A percentile compares a stretch with the other conserved stretches of the same genome.
These are phyloP conservation scores for Anacardium occidentale DNA, from an alignment of 345 rosid species.

Conservation along the genomic window DNA sequence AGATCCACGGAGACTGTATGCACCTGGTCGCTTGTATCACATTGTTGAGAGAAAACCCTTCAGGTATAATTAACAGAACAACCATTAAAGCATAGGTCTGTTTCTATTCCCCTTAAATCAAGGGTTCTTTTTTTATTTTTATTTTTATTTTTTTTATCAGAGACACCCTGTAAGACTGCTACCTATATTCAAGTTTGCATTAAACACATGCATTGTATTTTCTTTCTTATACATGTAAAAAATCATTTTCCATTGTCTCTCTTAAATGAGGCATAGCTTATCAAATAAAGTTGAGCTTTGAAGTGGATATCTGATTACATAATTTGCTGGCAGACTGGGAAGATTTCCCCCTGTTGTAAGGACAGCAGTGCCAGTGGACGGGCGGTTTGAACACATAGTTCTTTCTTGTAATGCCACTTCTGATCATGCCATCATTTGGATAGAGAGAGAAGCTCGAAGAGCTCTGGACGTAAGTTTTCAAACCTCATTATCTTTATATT, in stretches of 20 bases:
- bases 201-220: not conserved
- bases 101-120: not conserved
- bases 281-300: not conserved
- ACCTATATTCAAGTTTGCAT: not conserved
- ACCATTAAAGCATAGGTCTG: not conserved
- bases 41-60: constrained; percentile 85
- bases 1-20: constrained; percentile 93
- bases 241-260: not conserved
- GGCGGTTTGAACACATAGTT: constrained; percentile 94
- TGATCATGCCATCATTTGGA: constrained; percentile 91
- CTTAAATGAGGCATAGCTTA: not conserved
- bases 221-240: not conserved
- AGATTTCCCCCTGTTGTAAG: constrained; percentile 86
- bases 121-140: not conserved
- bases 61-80: constrained; percentile 48
- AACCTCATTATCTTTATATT: not conserved
- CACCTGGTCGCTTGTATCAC: constrained; percentile 98
- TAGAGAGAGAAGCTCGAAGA: constrained; percentile 79
- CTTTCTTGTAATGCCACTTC: constrained; percentile 94
- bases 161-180: not conserved
- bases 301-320: constrained; percentile 8
- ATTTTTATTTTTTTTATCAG: not conserved
- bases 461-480: constrained; percentile 62
- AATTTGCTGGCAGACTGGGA: constrained; percentile 54
- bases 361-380: constrained; percentile 93